Conservation (phyloP, 2,329 filamentous ascomycete species). For the Fusarium brevicatenulatum region DNA sequence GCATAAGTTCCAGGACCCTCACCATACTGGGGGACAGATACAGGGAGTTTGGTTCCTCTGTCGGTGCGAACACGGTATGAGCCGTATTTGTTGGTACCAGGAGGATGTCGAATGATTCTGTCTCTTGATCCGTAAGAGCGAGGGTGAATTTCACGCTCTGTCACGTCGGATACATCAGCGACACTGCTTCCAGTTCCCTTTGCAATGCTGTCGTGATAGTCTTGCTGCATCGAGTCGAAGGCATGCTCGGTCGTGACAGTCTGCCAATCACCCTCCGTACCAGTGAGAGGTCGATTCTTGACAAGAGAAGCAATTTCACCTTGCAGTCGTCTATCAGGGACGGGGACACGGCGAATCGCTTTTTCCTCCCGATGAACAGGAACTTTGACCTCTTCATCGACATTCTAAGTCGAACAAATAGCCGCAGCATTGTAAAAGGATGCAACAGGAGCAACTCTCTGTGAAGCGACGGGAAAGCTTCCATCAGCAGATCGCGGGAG, state of each 20-base stretch:
- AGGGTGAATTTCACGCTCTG: conserved; percentile 27
- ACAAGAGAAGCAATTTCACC: conserved; percentile 35
- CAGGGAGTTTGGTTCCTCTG: conserved; percentile 26
- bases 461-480: conserved; percentile 3
- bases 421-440: conserved; percentile 52
- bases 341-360: not conserved
- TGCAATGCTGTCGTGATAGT: conserved; percentile 39
- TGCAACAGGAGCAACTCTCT: conserved; percentile 15
- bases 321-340: conserved; percentile 16
- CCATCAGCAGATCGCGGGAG: conserved; percentile 5
- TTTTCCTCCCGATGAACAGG: conserved; percentile 42
- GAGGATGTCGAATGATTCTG: conserved; percentile 44
- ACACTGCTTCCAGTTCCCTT: conserved; percentile 56
- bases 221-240: conserved; percentile 32
- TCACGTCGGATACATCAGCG: conserved; percentile 56
- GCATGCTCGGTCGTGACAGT: conserved; percentile 49
- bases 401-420: conserved; percentile 54
- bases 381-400: conserved; percentile 53
- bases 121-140: conserved; percentile 40
- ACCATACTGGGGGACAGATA: conserved; percentile 40
- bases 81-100: not conserved
- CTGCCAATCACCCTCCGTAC: conserved; percentile 49
- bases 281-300: conserved; percentile 27
- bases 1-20: conserved; percentile 18
- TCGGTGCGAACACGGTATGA: conserved; percentile 40